phyloP scores from a whole-genome alignment of 164 flowering plant species.

The Piper longum region DNA sequence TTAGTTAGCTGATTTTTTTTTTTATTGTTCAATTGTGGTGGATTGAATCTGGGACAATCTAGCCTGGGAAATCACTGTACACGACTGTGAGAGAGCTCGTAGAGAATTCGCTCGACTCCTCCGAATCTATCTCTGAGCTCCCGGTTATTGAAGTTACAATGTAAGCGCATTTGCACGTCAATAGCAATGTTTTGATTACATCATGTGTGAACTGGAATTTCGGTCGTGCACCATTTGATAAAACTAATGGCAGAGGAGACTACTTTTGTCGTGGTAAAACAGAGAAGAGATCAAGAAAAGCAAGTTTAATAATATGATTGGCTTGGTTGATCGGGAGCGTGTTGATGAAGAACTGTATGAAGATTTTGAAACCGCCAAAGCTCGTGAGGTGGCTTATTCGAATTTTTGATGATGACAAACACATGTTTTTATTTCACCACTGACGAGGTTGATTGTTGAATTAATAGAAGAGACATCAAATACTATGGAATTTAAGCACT shows the following conservation, averaged over 20 bases:
- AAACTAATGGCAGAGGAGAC: neutral
- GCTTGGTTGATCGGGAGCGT: constrained; percentile 79
- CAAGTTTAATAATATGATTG: constrained; percentile 92
- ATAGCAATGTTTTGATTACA: neutral
- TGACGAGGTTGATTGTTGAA: no score
- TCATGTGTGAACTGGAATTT: neutral
- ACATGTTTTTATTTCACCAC: no score
- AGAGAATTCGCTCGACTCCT: constrained; percentile 92
- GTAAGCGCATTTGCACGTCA: constrained; percentile 25
- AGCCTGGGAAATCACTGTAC: constrained; percentile 91
- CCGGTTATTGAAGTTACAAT: constrained; percentile 80
- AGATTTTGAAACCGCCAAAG: constrained; percentile 86
- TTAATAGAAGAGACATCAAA: no score
- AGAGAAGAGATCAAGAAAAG: constrained; percentile 87
- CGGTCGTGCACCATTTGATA: no score
- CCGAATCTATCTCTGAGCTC: constrained; percentile 90
- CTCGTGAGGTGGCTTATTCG: constrained; percentile 61
- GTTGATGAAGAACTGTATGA: constrained; percentile 83
- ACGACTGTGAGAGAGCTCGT: constrained; percentile 96
- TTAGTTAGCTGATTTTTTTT: neutral
- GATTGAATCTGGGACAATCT: constrained; percentile 11
- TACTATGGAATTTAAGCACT: no score
- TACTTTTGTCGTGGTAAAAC: constrained; percentile 2
- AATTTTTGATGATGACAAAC: neutral
- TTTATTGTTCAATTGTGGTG: neutral